These are phyloP conservation scores for Blastobotrys robertii DNA, from an alignment of 805 yeast genomes.

Conservation along the genomic window DNA sequence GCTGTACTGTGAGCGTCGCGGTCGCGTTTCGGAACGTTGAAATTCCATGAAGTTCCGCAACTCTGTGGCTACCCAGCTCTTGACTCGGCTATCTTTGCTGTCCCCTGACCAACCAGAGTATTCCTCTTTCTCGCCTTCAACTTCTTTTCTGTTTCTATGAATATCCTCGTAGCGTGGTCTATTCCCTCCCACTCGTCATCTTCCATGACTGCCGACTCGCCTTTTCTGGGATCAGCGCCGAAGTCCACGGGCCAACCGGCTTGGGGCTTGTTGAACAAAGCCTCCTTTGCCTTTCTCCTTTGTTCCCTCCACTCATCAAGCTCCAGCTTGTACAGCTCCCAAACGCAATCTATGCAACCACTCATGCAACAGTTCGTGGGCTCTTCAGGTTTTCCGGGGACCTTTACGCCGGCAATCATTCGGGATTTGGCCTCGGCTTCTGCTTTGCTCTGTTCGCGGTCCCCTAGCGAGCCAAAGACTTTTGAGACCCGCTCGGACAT, in stretches of 20 bases:
- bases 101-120: no score
- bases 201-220: slow-evolving; percentile 14
- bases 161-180: slow-evolving; percentile 68
- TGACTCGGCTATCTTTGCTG: no score
- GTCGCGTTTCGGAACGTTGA: no score
- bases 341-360: slow-evolving; percentile 93
- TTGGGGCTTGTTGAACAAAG: slow-evolving; percentile 27
- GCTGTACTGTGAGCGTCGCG: no score
- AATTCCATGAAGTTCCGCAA: no score
- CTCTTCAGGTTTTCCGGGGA: slow-evolving; percentile 76
- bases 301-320: slow-evolving; percentile 65
- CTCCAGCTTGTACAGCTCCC: slow-evolving; percentile 90
- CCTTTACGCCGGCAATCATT: slow-evolving; percentile 53
- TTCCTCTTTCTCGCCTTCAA: slow-evolving; percentile 20
- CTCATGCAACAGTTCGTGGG: slow-evolving; percentile 98
- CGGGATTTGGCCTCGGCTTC: slow-evolving; percentile 27
- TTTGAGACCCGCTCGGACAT: slow-evolving; percentile 11
- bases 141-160: slow-evolving; percentile 72
- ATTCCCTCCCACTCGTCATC: slow-evolving; percentile 49
- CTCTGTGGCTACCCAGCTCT: no score
- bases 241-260: slow-evolving; percentile 58
- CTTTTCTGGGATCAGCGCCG: slow-evolving; percentile 36
- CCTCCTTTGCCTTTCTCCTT: slow-evolving; percentile 50
- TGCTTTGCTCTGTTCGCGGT: slow-evolving; percentile 22
- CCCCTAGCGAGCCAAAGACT: slow-evolving; percentile 28